Evolutionary conservation across 2,329 filamentous ascomycete genomes (phyloP), one percentile per base, ranked within the genome.

Genomic region (Xylariaceae sp.): DNA sequence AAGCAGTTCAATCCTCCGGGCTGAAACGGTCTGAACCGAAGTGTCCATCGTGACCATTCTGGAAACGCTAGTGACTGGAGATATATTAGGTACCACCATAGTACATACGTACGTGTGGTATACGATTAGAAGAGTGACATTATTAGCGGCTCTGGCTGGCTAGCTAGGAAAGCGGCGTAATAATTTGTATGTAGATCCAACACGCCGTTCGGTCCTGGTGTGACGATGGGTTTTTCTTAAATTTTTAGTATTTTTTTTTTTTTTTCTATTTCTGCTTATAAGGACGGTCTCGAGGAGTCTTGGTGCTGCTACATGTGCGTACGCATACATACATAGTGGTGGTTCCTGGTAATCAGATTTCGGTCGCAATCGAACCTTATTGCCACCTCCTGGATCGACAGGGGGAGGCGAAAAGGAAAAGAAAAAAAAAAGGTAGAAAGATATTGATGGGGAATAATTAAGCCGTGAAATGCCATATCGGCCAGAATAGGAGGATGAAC

Each of bases 341-440:
- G 14, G 32, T 16, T 37, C 32, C 32, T 14, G 12, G 6, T 29
- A 29, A 29, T 29, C 26, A 29, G 26, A 29, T 6, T 10, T 10
- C 10, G 26, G 26, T 29, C 26, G 10, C 26, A 29, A 6, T 10
- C 6, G 10, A 37, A 12, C 44, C 40, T 57, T 58, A 62, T 69
- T 50, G 67, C 66, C 67, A 67, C 66, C 66, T 62, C 66, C 65
- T 65, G 59, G 65, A 68, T 67, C 60, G 57, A 62, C 67, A 68
- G 66, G 67, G 67, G 65, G 66, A 64, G 63, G 66, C 64, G 50
- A 65, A 63, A 56, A 52, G 44, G 21, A 57, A 50, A 54, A 42
- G 40, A 20, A 50, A 42, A 53, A 44, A 29, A 32, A 23, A 44
- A 50, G 37, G 46, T 43, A 43, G 40, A 46, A 50, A 43, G 32